Base-by-base conservation (phyloP, 352 stramenopile genomes). In the Phytophthora chlamydospora region DNA sequence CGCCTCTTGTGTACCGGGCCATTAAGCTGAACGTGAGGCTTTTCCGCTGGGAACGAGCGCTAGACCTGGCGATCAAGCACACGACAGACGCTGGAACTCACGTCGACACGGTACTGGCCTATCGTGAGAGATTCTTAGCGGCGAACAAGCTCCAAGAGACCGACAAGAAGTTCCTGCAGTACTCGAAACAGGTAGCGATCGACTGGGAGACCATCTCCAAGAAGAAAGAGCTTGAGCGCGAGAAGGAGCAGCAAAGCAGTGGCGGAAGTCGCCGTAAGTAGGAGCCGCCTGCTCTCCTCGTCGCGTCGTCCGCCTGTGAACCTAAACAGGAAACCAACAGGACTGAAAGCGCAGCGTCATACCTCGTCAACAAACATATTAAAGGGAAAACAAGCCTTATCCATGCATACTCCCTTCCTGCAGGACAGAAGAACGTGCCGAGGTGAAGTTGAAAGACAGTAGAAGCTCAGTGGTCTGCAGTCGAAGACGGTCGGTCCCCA, bases 11-110 rank as follows among this genome's bases (percentile, higher is more conserved):
- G 9, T 97, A 98, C 58, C 86, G 93, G 40, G 90, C 92, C 21
- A 97, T 98, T 67, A 98, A 98, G 66, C 75, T 98, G 57, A 98
- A 98, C 62, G 70, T 98, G 36, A 75, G 89, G 9, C 63, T 97
- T 9, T 97, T 96, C 64, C 86, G 89, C 33, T 98, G 89, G 90
- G 78, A 95, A 36, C 73, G 89, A 14, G 93, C 93, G 2, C 62
- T 98, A 42, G 85, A 97, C 21, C 62, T 98, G 4, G 90, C 92
- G 5, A 84, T 97, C 40, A 94, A 97, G 58, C 80, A 97, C 80
- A 96, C 87, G 31, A 91, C 76, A 1, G 78, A 91, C 29, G 85
- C 82, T 14, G 82, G 82, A 9, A 97, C 80, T 6, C 88, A 97
- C 60, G 80, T 97, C 11, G 92, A 97, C 76, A 96, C 88, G 4